Conservation (phyloP, 257 asterid genomes). For the Solanum gandarillasii region DNA sequence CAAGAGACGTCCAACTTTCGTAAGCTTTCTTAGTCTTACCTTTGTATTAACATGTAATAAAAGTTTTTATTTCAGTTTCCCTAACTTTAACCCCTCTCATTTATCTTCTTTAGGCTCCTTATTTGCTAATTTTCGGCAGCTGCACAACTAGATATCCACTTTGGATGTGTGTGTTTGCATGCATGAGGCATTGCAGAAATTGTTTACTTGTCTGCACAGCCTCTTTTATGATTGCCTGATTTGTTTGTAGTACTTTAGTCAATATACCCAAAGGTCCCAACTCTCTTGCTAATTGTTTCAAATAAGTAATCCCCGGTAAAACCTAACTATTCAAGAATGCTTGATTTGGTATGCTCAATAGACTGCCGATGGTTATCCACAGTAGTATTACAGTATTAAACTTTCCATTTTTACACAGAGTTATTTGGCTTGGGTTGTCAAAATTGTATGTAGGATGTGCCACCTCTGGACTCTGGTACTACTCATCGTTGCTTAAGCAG, state of each 20-base stretch:
- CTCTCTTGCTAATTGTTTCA: neutral
- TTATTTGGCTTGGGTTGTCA: neutral
- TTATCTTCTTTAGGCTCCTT: neutral
- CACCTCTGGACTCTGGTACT: neutral
- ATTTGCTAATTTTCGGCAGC: neutral
- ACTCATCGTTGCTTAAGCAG: neutral
- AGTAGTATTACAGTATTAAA: neutral
- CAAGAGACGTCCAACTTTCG: slow-evolving; percentile 34
- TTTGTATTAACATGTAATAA: neutral
- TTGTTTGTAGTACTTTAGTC: neutral
- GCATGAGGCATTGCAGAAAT: neutral
- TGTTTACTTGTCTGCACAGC: neutral
- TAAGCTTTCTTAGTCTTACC: slow-evolving; percentile 12
- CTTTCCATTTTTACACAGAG: neutral
- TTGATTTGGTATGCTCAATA: neutral
- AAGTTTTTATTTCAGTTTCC: neutral
- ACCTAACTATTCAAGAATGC: neutral
- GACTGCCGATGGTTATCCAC: neutral
- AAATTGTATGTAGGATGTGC: neutral
- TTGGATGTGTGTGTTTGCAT: neutral
- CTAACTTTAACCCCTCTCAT: neutral
- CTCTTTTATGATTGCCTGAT: neutral
- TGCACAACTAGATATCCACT: neutral
- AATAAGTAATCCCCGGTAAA: neutral
- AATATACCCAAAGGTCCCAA: neutral